These are phyloP conservation scores for Blastocystis sp. DNA, from an alignment of 352 stramenopile genomes.

Conservation along the genomic window DNA sequence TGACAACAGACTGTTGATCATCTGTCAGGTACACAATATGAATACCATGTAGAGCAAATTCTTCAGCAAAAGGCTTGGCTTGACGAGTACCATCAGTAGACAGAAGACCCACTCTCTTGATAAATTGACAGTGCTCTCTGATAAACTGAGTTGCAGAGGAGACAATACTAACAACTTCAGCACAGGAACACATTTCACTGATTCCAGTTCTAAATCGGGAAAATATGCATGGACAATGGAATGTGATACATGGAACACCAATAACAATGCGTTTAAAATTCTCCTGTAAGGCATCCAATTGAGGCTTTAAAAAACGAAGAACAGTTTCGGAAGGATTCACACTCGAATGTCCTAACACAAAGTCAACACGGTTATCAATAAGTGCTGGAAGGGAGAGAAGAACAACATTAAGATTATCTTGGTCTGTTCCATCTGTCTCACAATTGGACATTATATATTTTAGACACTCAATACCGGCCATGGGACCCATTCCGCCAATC, in stretches of 20 bases:
- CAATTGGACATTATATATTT: slow-evolving; percentile 28
- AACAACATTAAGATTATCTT: slow-evolving; percentile 36
- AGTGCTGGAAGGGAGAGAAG: not conserved
- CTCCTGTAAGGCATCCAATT: not conserved
- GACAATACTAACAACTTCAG: slow-evolving; percentile 26
- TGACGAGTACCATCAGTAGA: slow-evolving; percentile 43
- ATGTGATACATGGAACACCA: slow-evolving; percentile 38
- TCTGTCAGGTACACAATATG: slow-evolving; percentile 37
- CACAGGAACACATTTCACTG: not conserved
- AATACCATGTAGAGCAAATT: not conserved
- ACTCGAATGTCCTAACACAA: not conserved
- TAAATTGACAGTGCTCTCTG: not conserved
- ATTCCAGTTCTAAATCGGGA: not conserved
- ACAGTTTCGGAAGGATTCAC: slow-evolving; percentile 41
- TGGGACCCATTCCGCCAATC: slow-evolving; percentile 42
- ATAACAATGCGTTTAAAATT: slow-evolving; percentile 25
- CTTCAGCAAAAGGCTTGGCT: slow-evolving; percentile 3
- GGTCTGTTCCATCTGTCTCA: slow-evolving; percentile 36
- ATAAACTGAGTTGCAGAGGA: not conserved
- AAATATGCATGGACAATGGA: slow-evolving; percentile 31
- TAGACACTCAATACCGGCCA: slow-evolving; percentile 39
- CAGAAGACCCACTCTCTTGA: slow-evolving; percentile 14
- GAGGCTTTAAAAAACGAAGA: slow-evolving; percentile 7
- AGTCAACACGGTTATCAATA: slow-evolving; percentile 2
- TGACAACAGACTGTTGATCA: slow-evolving; percentile 20